A percentile compares a stretch with the other conserved stretches of the same genome.
Evolutionary conservation across 306 rosid species (phyloP).

Genomic region (Dryas drummondii): DNA sequence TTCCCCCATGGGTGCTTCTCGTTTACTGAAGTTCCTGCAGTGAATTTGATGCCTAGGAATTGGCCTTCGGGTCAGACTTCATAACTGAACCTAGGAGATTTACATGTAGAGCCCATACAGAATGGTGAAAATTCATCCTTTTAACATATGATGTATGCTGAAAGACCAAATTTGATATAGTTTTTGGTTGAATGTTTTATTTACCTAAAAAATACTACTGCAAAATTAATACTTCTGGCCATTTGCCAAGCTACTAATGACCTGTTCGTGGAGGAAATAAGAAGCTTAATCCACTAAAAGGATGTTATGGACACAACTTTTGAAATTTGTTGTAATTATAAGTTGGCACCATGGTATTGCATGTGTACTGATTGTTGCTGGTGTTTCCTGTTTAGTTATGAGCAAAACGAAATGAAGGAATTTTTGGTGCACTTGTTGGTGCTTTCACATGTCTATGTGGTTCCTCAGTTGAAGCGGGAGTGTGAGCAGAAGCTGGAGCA

Average conservation of each 20-base stretch:
- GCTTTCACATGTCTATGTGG: slow-evolving; percentile 67
- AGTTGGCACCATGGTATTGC: neutral
- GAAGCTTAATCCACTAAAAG: neutral
- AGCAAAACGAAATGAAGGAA: slow-evolving; percentile 68
- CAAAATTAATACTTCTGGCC: neutral
- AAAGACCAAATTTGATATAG: neutral
- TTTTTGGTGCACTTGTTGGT: slow-evolving; percentile 58
- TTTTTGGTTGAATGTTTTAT: neutral
- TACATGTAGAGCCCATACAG: neutral
- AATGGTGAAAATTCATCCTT: neutral
- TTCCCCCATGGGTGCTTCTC: neutral
- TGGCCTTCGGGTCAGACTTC: neutral
- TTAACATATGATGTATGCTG: neutral
- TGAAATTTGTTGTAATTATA: neutral
- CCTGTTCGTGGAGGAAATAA: neutral
- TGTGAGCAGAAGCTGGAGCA: slow-evolving; percentile 57
- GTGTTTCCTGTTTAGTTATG: slow-evolving; percentile 47
- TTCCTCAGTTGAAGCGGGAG: slow-evolving; percentile 75
- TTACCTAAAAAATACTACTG: neutral
- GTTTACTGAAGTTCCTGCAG: slow-evolving; percentile 12
- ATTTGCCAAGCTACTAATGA: neutral
- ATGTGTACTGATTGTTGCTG: slow-evolving; percentile 4
- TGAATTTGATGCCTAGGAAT: neutral
- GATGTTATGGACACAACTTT: neutral
- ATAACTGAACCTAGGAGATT: slow-evolving; percentile 6